Conservation (phyloP, 202 grass and related monocot species). For the Bolboschoenoplectus hybrid region DNA sequence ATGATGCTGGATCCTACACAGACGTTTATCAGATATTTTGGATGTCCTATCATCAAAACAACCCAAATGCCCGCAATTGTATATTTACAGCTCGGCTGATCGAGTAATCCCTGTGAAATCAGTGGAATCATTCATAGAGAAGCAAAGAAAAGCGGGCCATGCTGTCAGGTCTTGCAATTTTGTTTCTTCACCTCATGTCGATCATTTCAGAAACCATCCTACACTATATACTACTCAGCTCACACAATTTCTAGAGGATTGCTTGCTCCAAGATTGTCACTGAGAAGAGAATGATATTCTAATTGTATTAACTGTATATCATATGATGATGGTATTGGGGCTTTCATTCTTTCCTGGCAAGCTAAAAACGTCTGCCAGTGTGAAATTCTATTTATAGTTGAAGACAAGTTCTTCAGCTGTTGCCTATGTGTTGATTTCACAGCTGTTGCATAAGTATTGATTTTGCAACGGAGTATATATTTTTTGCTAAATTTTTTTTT, state of each 20-base stretch:
- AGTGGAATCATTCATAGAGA: conserved; percentile 70
- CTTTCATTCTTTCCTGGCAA: conserved; percentile 35
- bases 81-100: conserved; percentile 89
- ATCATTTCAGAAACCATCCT: conserved; percentile 87
- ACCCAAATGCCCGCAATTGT: conserved; percentile 86
- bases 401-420: conserved; percentile 14
- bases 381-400: conserved; percentile 15
- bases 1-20: conserved; percentile 32
- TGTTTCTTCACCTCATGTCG: conserved; percentile 84
- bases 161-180: conserved; percentile 84
- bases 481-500: not conserved
- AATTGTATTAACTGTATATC: conserved; percentile 26
- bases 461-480: not conserved
- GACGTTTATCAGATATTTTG: conserved; percentile 77
- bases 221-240: conserved; percentile 68
- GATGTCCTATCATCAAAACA: conserved; percentile 71
- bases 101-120: conserved; percentile 82
- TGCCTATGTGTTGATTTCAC: conserved; percentile 12
- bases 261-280: conserved; percentile 41
- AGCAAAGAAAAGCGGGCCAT: conserved; percentile 52
- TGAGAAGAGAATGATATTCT: conserved; percentile 17
- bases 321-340: not conserved
- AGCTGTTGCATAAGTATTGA: conserved; percentile 16
- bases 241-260: conserved; percentile 71
- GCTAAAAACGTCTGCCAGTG: not conserved